These are phyloP conservation scores for Magnolia kwangsiensis DNA, from an alignment of 164 flowering plant species.

Conservation along the genomic window DNA sequence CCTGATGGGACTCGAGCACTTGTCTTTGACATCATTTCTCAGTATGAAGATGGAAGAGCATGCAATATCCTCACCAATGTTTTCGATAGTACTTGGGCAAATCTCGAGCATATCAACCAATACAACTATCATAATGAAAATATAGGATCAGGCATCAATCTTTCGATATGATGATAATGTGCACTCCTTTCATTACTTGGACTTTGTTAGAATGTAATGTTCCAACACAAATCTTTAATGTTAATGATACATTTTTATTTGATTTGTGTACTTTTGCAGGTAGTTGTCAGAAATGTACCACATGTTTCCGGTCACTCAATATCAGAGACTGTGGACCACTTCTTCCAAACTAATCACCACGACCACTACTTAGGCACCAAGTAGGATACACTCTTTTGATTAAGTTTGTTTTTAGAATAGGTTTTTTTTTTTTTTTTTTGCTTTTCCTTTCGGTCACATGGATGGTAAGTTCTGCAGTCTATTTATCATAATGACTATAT, in stretches of 20 bases:
- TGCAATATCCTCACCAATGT: no score
- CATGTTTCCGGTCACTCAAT: constrained; percentile 60
- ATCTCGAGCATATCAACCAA: neutral
- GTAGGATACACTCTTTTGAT: constrained; percentile 25
- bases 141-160: neutral
- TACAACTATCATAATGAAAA: neutral
- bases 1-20: no score
- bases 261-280: constrained; percentile 41
- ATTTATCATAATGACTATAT: neutral
- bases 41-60: no score
- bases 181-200: neutral
- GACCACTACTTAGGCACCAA: constrained; percentile 80
- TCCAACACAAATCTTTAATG: no score
- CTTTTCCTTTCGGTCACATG: neutral
- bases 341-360: constrained; percentile 79
- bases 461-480: neutral
- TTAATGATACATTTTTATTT: no score
- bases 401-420: neutral
- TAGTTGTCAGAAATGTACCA: constrained; percentile 81
- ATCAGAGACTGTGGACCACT: constrained; percentile 76
- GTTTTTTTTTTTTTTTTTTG: neutral
- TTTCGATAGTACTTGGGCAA: neutral
- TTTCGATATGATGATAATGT: neutral
- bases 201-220: neutral
- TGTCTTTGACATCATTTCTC: no score